phyloP scores from a whole-genome alignment of 1,284 basidiomycete genomes.

The Microstroma glucosiphilum region DNA sequence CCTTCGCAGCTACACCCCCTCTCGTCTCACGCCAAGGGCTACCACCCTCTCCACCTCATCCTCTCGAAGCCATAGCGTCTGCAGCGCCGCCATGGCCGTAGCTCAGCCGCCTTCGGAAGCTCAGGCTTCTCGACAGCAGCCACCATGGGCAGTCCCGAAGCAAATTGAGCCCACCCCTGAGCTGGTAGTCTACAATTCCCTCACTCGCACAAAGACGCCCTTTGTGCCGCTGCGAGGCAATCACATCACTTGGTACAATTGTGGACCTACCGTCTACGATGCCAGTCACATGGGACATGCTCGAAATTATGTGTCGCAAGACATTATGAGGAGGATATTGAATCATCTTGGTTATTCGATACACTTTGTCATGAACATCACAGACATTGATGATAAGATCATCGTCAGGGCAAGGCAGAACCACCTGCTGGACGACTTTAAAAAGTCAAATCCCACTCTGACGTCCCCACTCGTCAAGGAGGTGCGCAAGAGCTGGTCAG shows the following conservation, averaged over 20 bases:
- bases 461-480: slow-evolving; percentile 28
- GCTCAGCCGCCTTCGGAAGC: background rate
- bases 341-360: slow-evolving; percentile 98
- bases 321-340: slow-evolving; percentile 84
- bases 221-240: slow-evolving; percentile 74
- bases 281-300: slow-evolving; percentile 98
- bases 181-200: slow-evolving; percentile 85
- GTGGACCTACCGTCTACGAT: slow-evolving; percentile 97
- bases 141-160: slow-evolving; percentile 9
- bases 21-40: too few relatives aligned
- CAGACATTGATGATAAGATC: slow-evolving; percentile 99
- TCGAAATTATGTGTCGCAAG: slow-evolving; percentile 96
- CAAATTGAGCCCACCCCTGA: slow-evolving; percentile 46
- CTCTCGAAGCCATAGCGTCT: too few relatives aligned
- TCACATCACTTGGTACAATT: slow-evolving; percentile 98
- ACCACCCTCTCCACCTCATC: too few relatives aligned
- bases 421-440: slow-evolving; percentile 58
- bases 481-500: slow-evolving; percentile 38
- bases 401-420: slow-evolving; percentile 46
- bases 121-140: slow-evolving; percentile 11
- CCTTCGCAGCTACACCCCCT: too few relatives aligned
- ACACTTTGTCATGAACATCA: slow-evolving; percentile 99
- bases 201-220: slow-evolving; percentile 72
- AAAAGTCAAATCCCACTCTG: slow-evolving; percentile 28
- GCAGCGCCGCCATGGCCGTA: background rate